Conservation (phyloP, 2,329 filamentous ascomycete species). For the Stachybotrys elegans region DNA sequence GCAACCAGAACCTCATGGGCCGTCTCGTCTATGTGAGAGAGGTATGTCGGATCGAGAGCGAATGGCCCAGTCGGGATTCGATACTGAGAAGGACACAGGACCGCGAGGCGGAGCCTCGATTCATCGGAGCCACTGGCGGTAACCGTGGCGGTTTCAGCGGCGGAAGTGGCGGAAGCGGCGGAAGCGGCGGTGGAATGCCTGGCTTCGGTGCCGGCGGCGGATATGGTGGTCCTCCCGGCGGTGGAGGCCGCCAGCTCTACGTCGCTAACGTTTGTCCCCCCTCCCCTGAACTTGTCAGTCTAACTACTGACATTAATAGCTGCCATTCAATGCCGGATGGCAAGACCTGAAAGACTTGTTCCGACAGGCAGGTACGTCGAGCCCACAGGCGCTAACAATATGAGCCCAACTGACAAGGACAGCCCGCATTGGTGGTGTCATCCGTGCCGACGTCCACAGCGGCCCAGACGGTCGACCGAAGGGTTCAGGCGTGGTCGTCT, state of each 20-base stretch:
- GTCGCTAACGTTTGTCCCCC: slow-evolving; percentile 86
- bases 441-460: slow-evolving; percentile 91
- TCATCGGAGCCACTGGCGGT: slow-evolving; percentile 68
- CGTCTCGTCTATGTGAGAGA: slow-evolving; percentile 98
- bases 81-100: slow-evolving; percentile 53
- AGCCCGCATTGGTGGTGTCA: slow-evolving; percentile 68
- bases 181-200: slow-evolving; percentile 50
- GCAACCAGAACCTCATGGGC: slow-evolving; percentile 98
- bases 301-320: slow-evolving; percentile 47
- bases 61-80: no score
- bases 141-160: slow-evolving; percentile 58
- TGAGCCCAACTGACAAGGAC: no score
- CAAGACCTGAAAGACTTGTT: slow-evolving; percentile 99
- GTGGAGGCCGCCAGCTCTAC: slow-evolving; percentile 85
- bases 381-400: no score
- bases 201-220: slow-evolving; percentile 46
- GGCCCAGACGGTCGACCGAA: slow-evolving; percentile 91
- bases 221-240: slow-evolving; percentile 40
- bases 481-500: slow-evolving; percentile 94
- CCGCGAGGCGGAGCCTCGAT: slow-evolving; percentile 95
- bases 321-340: slow-evolving; percentile 97
- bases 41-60: slow-evolving; percentile 50
- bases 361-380: slow-evolving; percentile 89
- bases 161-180: slow-evolving; percentile 29
- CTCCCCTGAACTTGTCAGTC: slow-evolving; percentile 10